Conservation (phyloP, 108 stramenopile genomes). For the Fragilaria crotonensis region DNA sequence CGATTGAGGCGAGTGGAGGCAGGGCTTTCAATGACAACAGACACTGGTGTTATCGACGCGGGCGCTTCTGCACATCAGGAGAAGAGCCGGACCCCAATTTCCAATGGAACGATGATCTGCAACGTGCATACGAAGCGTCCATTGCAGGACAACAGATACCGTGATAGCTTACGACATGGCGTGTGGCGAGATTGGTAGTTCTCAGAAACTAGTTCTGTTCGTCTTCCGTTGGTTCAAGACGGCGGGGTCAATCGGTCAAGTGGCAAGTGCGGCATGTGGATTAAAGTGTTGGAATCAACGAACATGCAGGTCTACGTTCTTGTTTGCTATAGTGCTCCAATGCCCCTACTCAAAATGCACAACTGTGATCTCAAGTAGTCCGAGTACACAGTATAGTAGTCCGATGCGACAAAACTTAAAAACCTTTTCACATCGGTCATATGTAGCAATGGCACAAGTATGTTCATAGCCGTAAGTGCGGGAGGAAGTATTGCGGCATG, state of each 20-base stretch:
- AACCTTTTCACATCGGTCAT: too few relatives aligned
- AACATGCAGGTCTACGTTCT: neutral
- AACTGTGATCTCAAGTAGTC: too few relatives aligned
- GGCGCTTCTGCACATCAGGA: constrained; percentile 64
- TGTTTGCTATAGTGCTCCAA: too few relatives aligned
- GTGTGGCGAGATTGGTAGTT: neutral
- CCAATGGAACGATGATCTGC: constrained; percentile 77
- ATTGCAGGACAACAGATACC: constrained; percentile 26
- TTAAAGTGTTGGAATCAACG: neutral
- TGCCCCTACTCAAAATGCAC: too few relatives aligned
- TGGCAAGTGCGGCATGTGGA: neutral
- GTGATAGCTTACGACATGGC: neutral
- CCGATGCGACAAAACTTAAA: too few relatives aligned
- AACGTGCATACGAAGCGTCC: constrained; percentile 61
- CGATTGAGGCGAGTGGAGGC: constrained; percentile 77
- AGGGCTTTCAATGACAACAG: constrained; percentile 73
- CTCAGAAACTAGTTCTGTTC: neutral
- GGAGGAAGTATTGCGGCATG: neutral
- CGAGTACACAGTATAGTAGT: too few relatives aligned
- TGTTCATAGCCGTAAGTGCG: too few relatives aligned
- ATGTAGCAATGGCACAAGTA: too few relatives aligned
- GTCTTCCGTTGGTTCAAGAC: too few relatives aligned
- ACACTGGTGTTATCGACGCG: constrained; percentile 81
- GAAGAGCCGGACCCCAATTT: constrained; percentile 78
- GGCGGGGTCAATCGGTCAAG: too few relatives aligned